Evolutionary conservation across 1,284 basidiomycete species (phyloP).

Genomic region (Tranzscheliella williamsii): DNA sequence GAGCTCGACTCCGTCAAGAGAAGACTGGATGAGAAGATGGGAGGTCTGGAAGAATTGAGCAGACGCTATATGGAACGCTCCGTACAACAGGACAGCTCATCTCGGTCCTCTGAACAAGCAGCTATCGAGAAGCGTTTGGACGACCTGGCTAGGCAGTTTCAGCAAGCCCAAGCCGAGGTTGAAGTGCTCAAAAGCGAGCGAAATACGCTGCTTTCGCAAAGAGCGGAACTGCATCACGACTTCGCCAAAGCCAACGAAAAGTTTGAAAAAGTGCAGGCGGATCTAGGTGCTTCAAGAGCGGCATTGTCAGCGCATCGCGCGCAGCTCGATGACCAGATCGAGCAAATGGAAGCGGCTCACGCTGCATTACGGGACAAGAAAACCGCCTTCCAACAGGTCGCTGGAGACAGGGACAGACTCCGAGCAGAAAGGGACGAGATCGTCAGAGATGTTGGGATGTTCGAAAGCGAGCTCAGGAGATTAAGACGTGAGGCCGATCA

Average conservation of each 20-base stretch:
- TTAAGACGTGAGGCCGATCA: slow-evolving; percentile 34
- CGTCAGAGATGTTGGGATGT: slow-evolving; percentile 37
- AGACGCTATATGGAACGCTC: slow-evolving; percentile 20
- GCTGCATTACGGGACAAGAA: slow-evolving; percentile 28
- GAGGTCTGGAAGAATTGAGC: slow-evolving; percentile 21
- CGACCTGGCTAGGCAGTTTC: slow-evolving; percentile 30
- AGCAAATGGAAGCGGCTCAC: slow-evolving; percentile 40
- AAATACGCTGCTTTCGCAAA: slow-evolving; percentile 26
- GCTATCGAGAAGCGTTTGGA: slow-evolving; percentile 16
- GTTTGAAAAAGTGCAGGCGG: slow-evolving; percentile 25
- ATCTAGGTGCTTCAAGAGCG: slow-evolving; percentile 19
- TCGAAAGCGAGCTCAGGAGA: slow-evolving; percentile 36
- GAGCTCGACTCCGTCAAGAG: slow-evolving; percentile 30
- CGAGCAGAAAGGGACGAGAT: slow-evolving; percentile 33
- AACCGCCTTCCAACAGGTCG: slow-evolving; percentile 17
- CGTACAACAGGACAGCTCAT: slow-evolving; percentile 3
- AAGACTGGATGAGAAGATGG: slow-evolving; percentile 36
- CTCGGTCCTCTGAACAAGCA: slow-evolving; percentile 2
- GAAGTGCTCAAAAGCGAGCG: slow-evolving; percentile 33
- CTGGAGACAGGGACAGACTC: slow-evolving; percentile 39
- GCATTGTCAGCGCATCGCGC: slow-evolving; percentile 37
- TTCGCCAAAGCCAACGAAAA: slow-evolving; percentile 32
- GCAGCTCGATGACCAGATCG: slow-evolving; percentile 49
- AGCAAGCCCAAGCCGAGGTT: slow-evolving; percentile 26
- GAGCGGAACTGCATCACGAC: slow-evolving; percentile 28